These are phyloP conservation scores for Malus orientalis DNA, from an alignment of 306 rosid species.

Conservation along the genomic window DNA sequence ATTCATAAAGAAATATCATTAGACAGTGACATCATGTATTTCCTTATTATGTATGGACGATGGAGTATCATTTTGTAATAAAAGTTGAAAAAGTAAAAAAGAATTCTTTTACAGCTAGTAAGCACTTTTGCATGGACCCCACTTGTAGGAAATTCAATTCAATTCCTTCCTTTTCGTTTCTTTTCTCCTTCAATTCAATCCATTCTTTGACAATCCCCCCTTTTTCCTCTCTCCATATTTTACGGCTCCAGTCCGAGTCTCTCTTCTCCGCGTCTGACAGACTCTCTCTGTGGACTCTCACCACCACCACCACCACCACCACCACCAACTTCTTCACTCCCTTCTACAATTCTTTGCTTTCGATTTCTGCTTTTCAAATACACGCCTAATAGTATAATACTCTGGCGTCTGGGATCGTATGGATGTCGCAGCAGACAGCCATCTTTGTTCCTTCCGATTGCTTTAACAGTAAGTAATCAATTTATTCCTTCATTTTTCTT, in stretches of 20 bases:
- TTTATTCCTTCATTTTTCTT: not conserved
- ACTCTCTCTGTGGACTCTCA: constrained; percentile 23
- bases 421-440: constrained; percentile 34
- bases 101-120: not conserved
- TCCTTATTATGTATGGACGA: no score
- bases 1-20: no score
- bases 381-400: constrained; percentile 12
- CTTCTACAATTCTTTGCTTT: constrained; percentile 30
- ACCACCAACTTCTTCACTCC: constrained; percentile 1
- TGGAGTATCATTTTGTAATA: not conserved
- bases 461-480: constrained; percentile 59
- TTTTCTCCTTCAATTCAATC: constrained; percentile 1
- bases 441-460: constrained; percentile 44
- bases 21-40: no score
- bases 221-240: constrained; percentile 13
- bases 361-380: not conserved
- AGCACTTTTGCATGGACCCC: not conserved
- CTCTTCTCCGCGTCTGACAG: not conserved
- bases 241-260: not conserved
- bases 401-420: constrained; percentile 35
- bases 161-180: not conserved
- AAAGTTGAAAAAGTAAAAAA: not conserved
- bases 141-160: not conserved
- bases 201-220: not conserved
- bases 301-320: not conserved